phyloP scores from a whole-genome alignment of 2,329 filamentous ascomycete genomes.

The Talaromyces albobiverticillius region DNA sequence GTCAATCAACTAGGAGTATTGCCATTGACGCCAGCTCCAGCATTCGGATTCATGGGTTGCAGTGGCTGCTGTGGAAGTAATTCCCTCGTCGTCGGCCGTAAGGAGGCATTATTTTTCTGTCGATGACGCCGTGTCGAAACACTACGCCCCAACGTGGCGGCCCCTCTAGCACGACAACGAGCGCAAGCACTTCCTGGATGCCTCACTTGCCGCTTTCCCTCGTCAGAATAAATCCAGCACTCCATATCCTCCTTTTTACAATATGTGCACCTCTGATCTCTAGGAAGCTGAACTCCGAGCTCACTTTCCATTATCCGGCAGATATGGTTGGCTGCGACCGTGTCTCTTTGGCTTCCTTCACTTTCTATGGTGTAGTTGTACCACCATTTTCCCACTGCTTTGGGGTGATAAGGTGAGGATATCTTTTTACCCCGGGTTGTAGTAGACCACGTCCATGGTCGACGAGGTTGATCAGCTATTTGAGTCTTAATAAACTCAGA shows the following conservation, averaged over 20 bases:
- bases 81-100: no score
- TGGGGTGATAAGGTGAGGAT: background rate
- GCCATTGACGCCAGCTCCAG: no score
- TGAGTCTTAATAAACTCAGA: no score
- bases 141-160: no score
- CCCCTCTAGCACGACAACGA: background rate
- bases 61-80: no score
- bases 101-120: no score
- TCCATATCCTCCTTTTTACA: background rate
- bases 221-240: constrained; percentile 4
- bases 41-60: no score
- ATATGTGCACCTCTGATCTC: background rate
- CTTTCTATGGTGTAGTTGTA: background rate
- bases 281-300: background rate
- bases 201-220: background rate
- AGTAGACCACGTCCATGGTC: background rate
- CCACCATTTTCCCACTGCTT: background rate
- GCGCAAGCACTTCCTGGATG: constrained; percentile 2
- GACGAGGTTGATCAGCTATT: background rate
- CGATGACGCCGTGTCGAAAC: no score
- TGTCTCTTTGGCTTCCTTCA: no score
- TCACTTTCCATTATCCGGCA: constrained; percentile 7
- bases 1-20: no score
- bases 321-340: background rate
- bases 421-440: background rate